Conservation (phyloP, 495 filamentous ascomycete genomes). For the Aspergillus bertholletiae region DNA sequence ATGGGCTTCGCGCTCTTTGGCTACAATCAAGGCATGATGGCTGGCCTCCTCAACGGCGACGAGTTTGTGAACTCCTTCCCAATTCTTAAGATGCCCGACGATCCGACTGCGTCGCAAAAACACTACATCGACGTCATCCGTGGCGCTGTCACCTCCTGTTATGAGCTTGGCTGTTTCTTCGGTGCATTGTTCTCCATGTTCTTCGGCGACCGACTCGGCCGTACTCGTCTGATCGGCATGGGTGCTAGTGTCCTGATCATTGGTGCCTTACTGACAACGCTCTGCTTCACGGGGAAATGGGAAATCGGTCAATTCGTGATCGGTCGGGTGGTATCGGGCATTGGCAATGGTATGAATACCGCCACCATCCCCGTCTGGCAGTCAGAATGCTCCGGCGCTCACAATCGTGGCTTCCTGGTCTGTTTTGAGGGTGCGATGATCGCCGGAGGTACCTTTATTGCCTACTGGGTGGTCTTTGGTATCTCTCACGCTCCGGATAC, state of each 20-base stretch:
- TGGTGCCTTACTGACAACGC: slow-evolving; percentile 67
- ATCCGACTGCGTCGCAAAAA: slow-evolving; percentile 48
- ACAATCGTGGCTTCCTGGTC: slow-evolving; percentile 74
- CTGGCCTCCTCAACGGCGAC: slow-evolving; percentile 67
- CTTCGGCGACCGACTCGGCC: slow-evolving; percentile 64
- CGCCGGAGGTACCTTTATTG: slow-evolving; percentile 71
- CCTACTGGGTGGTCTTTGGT: slow-evolving; percentile 83
- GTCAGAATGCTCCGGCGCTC: slow-evolving; percentile 65
- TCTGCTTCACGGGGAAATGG: slow-evolving; percentile 38
- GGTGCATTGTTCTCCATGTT: slow-evolving; percentile 69
- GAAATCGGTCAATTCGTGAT: slow-evolving; percentile 65
- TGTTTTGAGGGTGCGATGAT: slow-evolving; percentile 79
- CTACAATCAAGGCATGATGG: slow-evolving; percentile 72
- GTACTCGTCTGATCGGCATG: slow-evolving; percentile 54
- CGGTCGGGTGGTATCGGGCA: slow-evolving; percentile 66
- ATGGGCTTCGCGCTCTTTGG: slow-evolving; percentile 73
- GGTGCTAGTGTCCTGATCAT: slow-evolving; percentile 70
- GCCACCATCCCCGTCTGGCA: slow-evolving; percentile 76
- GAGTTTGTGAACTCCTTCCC: slow-evolving; percentile 66
- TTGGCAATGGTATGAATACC: slow-evolving; percentile 74
- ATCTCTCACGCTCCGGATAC: slow-evolving; percentile 50
- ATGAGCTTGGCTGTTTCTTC: slow-evolving; percentile 72
- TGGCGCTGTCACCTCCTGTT: slow-evolving; percentile 75
- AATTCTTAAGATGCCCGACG: slow-evolving; percentile 43
- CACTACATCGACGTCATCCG: slow-evolving; percentile 44